These are phyloP conservation scores for Populus alba DNA, from an alignment of 345 rosid species.

Conservation along the genomic window DNA sequence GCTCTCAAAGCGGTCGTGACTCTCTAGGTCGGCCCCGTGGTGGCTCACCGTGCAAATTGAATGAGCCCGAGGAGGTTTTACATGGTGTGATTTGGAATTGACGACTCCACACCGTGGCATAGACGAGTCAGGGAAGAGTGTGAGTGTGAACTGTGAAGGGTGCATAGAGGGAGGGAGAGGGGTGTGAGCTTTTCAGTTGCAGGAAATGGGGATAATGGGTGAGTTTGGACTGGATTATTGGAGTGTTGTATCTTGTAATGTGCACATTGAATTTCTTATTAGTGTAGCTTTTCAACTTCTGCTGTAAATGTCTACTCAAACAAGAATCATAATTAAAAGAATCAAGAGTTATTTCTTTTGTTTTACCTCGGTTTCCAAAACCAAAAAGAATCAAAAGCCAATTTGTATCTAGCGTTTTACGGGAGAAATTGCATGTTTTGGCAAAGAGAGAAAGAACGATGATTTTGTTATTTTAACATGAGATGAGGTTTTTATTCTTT, in stretches of 20 bases:
- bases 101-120: background rate
- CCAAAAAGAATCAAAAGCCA: too few relatives aligned
- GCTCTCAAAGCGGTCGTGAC: conserved; percentile 5
- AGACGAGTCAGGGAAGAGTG: background rate
- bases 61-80: conserved; percentile 2
- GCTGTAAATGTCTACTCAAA: too few relatives aligned
- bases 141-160: conserved; percentile 42
- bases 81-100: conserved; percentile 21
- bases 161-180: conserved; percentile 40
- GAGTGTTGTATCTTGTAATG: conserved; percentile 32
- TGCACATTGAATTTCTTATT: too few relatives aligned
- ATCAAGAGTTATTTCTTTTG: too few relatives aligned
- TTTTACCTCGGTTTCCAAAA: too few relatives aligned
- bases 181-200: conserved; percentile 35
- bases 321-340: too few relatives aligned
- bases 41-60: background rate
- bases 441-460: too few relatives aligned
- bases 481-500: too few relatives aligned
- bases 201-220: conserved; percentile 29
- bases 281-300: too few relatives aligned
- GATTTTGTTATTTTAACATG: too few relatives aligned
- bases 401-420: too few relatives aligned
- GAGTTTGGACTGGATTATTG: conserved; percentile 69
- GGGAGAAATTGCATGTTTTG: too few relatives aligned
- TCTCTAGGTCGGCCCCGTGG: conserved; percentile 1